These are phyloP conservation scores for Pseudogymnoascus sp. DNA, from an alignment of 2,329 filamentous ascomycete species.

Conservation along the genomic window DNA sequence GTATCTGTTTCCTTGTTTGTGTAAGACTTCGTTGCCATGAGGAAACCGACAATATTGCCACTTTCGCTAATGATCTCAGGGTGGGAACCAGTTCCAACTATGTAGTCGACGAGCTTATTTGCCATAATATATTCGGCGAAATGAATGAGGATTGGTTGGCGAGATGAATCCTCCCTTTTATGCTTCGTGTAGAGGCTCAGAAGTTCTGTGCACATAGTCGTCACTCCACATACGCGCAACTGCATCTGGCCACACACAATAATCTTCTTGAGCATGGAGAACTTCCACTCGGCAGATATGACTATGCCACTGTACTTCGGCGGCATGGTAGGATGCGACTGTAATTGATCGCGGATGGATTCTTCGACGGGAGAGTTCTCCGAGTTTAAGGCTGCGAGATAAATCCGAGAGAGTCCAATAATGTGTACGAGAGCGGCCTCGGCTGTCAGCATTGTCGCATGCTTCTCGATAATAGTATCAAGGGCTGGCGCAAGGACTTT, in stretches of 20 bases:
- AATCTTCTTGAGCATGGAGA: slow-evolving; percentile 61
- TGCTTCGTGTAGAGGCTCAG: slow-evolving; percentile 57
- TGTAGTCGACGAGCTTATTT: slow-evolving; percentile 72
- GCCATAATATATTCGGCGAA: slow-evolving; percentile 62
- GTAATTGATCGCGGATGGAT: slow-evolving; percentile 22
- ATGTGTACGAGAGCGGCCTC: slow-evolving; percentile 39
- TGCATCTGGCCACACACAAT: slow-evolving; percentile 87
- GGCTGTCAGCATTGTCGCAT: slow-evolving; percentile 43
- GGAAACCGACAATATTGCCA: slow-evolving; percentile 77
- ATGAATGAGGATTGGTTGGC: slow-evolving; percentile 54
- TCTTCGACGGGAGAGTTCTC: slow-evolving; percentile 18
- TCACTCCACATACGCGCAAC: slow-evolving; percentile 70
- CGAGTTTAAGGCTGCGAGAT: slow-evolving; percentile 33
- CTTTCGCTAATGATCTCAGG: slow-evolving; percentile 80
- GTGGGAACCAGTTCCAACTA: slow-evolving; percentile 85
- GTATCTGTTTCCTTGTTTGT: slow-evolving; percentile 64
- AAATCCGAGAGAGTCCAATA: slow-evolving; percentile 37
- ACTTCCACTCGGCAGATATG: slow-evolving; percentile 59
- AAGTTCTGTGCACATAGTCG: slow-evolving; percentile 64
- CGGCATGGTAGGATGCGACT: slow-evolving; percentile 31
- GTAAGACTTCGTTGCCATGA: slow-evolving; percentile 73
- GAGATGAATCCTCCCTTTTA: slow-evolving; percentile 28
- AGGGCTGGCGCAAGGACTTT: slow-evolving; percentile 37
- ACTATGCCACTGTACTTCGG: slow-evolving; percentile 39
- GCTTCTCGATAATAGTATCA: slow-evolving; percentile 45